Evolutionary conservation across 108 stramenopile species (phyloP).

Genomic region (Cyclotella cryptica): DNA sequence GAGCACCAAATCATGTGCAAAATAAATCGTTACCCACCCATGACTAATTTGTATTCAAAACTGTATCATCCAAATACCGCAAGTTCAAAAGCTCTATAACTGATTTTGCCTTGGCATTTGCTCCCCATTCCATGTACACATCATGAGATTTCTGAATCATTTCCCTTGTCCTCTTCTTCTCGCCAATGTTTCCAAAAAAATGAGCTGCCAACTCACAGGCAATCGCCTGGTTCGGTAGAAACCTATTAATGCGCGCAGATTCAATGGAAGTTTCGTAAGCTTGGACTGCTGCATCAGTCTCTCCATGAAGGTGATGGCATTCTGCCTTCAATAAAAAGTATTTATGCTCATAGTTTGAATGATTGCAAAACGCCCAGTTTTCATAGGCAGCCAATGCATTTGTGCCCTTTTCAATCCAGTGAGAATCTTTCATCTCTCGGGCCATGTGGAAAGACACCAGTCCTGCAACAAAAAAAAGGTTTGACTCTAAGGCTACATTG

Average conservation of each 20-base stretch:
- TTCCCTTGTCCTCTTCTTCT: conserved; percentile 12
- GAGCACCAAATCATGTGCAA: too few species aligned
- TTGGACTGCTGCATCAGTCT: conserved; percentile 16
- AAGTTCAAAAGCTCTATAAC: conserved; percentile 4
- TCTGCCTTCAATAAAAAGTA: conserved; percentile 29
- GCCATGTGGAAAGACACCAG: conserved; percentile 24
- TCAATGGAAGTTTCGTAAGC: conserved; percentile 10
- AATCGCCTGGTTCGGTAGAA: conserved; percentile 1
- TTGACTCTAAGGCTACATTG: conserved; percentile 6
- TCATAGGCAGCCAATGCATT: conserved; percentile 16
- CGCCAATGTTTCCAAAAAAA: conserved; percentile 20
- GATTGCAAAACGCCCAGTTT: conserved; percentile 5
- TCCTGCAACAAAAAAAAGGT: conserved; percentile 11
- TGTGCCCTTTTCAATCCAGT: conserved; percentile 30
- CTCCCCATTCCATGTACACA: conserved; percentile 24
- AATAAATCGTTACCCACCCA: too few species aligned
- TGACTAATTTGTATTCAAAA: neutral
- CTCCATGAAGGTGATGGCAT: conserved; percentile 7
- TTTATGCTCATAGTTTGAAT: conserved; percentile 11
- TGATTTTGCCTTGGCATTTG: conserved; percentile 10
- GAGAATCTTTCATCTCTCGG: conserved; percentile 17
- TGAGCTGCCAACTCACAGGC: conserved; percentile 27
- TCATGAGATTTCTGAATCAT: conserved; percentile 25
- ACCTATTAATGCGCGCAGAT: conserved; percentile 3
- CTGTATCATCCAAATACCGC: conserved; percentile 3